phyloP scores from a whole-genome alignment of 169 alveolate species.

The Plasmodium billcollinsi region DNA sequence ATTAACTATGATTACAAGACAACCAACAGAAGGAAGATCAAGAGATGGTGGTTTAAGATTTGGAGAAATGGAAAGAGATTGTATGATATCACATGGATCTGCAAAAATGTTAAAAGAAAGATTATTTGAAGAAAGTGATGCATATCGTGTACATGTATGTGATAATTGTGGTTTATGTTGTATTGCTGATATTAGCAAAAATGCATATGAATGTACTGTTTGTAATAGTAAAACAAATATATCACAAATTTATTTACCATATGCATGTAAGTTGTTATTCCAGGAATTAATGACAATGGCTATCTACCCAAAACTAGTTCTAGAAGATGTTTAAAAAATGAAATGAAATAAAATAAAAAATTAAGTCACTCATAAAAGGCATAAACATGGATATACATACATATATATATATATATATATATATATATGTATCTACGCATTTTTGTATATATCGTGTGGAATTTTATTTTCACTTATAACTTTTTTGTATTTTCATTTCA shows the following conservation, averaged over 20 bases:
- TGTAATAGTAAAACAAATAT: constrained; percentile 94
- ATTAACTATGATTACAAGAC: constrained; percentile 98
- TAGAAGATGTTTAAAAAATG: constrained; percentile 40
- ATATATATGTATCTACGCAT: too few relatives aligned
- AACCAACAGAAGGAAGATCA: constrained; percentile 99
- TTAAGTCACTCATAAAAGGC: not conserved
- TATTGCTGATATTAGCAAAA: constrained; percentile 94
- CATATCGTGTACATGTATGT: constrained; percentile 99
- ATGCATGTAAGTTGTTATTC: constrained; percentile 98
- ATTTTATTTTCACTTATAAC: too few relatives aligned
- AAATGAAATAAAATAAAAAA: not conserved
- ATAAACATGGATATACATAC: not conserved
- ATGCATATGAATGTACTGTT: constrained; percentile 93
- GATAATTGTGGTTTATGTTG: constrained; percentile 97
- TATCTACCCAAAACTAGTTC: constrained; percentile 96
- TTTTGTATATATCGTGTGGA: too few relatives aligned
- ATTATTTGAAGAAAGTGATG: constrained; percentile 98
- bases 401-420: too few relatives aligned
- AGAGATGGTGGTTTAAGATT: constrained; percentile 98
- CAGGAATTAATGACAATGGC: constrained; percentile 99
- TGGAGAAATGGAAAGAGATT: constrained; percentile 99
- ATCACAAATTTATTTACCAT: constrained; percentile 97
- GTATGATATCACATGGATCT: constrained; percentile 99
- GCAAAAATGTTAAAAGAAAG: constrained; percentile 99
- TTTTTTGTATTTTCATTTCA: too few relatives aligned